Base-by-base conservation (phyloP, 2,329 filamentous ascomycete species). In the Alternaria infectoria region DNA sequence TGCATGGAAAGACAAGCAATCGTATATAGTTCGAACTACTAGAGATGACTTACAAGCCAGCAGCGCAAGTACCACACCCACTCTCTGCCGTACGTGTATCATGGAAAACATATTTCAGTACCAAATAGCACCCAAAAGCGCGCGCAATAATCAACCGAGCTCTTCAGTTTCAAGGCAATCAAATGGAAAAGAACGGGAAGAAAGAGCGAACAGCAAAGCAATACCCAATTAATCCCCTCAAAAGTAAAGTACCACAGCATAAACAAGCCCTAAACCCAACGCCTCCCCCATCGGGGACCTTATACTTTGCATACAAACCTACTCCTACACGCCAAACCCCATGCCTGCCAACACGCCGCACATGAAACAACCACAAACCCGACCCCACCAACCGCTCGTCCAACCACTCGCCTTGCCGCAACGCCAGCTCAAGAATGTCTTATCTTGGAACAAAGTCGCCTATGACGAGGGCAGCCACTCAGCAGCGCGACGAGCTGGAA, bases 61-160 rank as follows among this genome's bases (percentile, higher is more conserved):
- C 25, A 67, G 26, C 47, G 61, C 64, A 59, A 66, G n/a, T 54
- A 67, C 21, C 60, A 60, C 57, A 30, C 66, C 44, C 36, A 63
- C 25, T 17, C 32, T 57, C 28, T 11, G 21, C 21, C 46, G 19
- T 32, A 54, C 46, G 25, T 54, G 21, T 28, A 51, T 23, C 63
- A 60, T 67, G 6, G 46, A 36, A 26, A 55, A 32, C 23, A 55
- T 23, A 25, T 6, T 6, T 52, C 49, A 36, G 28, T 51, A 32
- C 49, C 8, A 11, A 23, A 9, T 21, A 36, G 7, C 5, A 15
- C 49, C n/a, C 49, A 40, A 52, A 52, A 52, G 49, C 19, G 49
- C 49, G 28, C 30, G 19, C 30, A 25, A 52, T 4, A 15, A 15
- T 23, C 49, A 2, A 47, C 21, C 21, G 13, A 15, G 28, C 49